Conservation (phyloP, 768 basidiomycete genomes). For the Suillus bovinus region DNA sequence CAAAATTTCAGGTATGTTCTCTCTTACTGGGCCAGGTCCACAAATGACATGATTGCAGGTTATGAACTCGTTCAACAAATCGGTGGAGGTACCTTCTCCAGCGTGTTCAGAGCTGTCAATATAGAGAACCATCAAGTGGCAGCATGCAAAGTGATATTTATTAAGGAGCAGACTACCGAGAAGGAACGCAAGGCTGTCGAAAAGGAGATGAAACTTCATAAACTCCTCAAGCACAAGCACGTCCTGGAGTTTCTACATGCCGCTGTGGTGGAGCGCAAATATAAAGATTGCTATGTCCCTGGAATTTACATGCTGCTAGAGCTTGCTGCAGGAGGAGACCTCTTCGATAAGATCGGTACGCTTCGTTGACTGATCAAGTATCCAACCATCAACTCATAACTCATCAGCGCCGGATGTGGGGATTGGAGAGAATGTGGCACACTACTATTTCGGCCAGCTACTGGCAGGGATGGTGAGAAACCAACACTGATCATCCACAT, state of each 20-base stretch:
- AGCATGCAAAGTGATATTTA: conserved; percentile 81
- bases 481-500: background rate
- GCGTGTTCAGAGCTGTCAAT: conserved; percentile 85
- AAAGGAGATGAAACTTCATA: conserved; percentile 91
- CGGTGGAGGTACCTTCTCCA: conserved; percentile 87
- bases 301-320: conserved; percentile 94
- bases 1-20: conserved; percentile 28
- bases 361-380: conserved; percentile 10
- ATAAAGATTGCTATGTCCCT: conserved; percentile 58
- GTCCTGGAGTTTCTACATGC: conserved; percentile 85
- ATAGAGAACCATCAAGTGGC: conserved; percentile 64
- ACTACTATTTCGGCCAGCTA: conserved; percentile 88
- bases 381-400: background rate
- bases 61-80: conserved; percentile 73
- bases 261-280: conserved; percentile 67
- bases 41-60: conserved; percentile 41
- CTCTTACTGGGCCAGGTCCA: background rate
- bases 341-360: conserved; percentile 98
- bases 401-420: conserved; percentile 85
- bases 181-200: conserved; percentile 78
- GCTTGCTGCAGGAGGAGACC: conserved; percentile 88
- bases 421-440: conserved; percentile 82
- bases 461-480: conserved; percentile 73
- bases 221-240: conserved; percentile 73
- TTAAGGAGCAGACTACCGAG: conserved; percentile 63